A percentile compares a stretch with the other conserved stretches of the same genome.
Conservation (phyloP, 2,329 filamentous ascomycete genomes). For the Exophiala sp. region DNA sequence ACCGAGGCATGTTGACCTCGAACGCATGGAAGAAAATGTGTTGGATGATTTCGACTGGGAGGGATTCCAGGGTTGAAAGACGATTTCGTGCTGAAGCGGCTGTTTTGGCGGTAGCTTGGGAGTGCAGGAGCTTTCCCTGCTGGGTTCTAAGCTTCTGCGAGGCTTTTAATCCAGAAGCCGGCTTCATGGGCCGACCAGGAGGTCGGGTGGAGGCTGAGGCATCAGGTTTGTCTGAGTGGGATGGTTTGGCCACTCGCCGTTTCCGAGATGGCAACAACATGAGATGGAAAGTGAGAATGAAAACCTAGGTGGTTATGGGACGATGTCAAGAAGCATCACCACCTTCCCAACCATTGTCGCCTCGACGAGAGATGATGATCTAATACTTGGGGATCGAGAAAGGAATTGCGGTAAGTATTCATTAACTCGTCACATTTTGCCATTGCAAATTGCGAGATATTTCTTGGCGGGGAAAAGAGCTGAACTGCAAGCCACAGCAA, state of each 20-base stretch:
- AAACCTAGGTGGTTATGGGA: neutral
- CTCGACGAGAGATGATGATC: too few species aligned
- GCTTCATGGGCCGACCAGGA: conserved; percentile 23
- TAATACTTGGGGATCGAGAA: too few species aligned
- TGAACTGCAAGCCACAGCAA: too few species aligned
- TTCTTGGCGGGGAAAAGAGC: too few species aligned
- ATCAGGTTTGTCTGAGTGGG: neutral
- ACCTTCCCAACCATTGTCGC: too few species aligned
- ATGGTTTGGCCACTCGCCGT: neutral
- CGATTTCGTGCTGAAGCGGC: neutral
- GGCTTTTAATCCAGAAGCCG: conserved; percentile 15
- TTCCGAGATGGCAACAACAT: conserved; percentile 10
- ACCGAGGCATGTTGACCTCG: conserved; percentile 44
- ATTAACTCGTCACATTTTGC: too few species aligned
- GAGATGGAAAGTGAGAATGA: neutral
- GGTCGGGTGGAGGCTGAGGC: neutral
- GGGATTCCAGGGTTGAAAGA: conserved; percentile 40
- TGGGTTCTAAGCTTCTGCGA: conserved; percentile 11
- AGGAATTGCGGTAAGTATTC: too few species aligned
- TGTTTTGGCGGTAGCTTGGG: neutral
- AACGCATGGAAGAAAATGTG: conserved; percentile 49
- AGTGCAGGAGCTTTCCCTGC: conserved; percentile 6
- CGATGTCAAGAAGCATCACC: too few species aligned
- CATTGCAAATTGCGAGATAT: too few species aligned
- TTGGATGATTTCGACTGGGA: conserved; percentile 52